Evolutionary conservation across 2,329 filamentous ascomycete genomes (phyloP).

Genomic region (Akanthomyces muscarius): DNA sequence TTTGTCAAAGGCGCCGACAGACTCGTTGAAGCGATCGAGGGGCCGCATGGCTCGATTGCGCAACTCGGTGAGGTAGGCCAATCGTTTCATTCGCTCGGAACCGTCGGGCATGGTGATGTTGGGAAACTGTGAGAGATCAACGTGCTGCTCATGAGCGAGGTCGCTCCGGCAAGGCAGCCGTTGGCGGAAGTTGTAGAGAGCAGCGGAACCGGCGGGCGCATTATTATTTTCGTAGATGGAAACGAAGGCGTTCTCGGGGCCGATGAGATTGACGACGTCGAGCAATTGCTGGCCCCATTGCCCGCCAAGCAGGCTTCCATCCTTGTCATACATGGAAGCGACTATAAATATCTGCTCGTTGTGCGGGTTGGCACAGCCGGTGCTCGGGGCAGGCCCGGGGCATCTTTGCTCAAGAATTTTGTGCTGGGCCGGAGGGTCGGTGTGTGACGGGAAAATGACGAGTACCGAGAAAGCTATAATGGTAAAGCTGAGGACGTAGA

Average conservation of each 20-base stretch:
- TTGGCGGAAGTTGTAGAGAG: constrained; percentile 51
- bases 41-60: constrained; percentile 66
- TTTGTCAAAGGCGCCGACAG: constrained; percentile 46
- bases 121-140: constrained; percentile 54
- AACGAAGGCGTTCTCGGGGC: constrained; percentile 63
- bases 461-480: constrained; percentile 31
- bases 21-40: constrained; percentile 46
- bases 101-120: constrained; percentile 61
- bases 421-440: constrained; percentile 37
- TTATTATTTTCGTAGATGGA: constrained; percentile 73
- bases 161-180: constrained; percentile 41
- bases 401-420: constrained; percentile 30
- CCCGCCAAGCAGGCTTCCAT: constrained; percentile 56
- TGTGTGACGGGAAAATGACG: constrained; percentile 43
- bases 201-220: constrained; percentile 49
- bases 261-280: constrained; percentile 61
- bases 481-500: constrained; percentile 26
- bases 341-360: constrained; percentile 71
- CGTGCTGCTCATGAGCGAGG: constrained; percentile 57
- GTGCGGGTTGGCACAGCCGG: constrained; percentile 36
- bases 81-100: constrained; percentile 62
- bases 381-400: constrained; percentile 23
- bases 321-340: constrained; percentile 63
- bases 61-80: constrained; percentile 68
- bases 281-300: constrained; percentile 60